Base-by-base conservation (phyloP, 352 stramenopile genomes). In the Pythium apleroticum region DNA sequence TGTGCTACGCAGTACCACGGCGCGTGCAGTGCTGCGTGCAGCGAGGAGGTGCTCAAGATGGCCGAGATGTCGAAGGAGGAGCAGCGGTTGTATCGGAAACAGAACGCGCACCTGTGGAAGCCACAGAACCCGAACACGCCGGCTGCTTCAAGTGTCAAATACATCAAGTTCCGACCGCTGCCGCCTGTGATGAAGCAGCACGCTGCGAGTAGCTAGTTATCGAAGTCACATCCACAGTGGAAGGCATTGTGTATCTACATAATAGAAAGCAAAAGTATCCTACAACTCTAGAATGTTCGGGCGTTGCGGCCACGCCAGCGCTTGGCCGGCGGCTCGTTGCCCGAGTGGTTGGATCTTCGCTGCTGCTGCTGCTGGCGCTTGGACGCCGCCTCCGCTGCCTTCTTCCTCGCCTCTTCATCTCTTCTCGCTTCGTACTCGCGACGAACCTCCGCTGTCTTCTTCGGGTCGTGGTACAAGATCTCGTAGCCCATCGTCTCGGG, bases 401-500 rank as follows among this genome's bases (percentile, higher is more conserved):
- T 89, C 63, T 88, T 89, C n/a, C 58, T 68, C 8, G 68, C 45
- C 53, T 91, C 80, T 48, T 89, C 80, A 48, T 86, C 74, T 46
- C 81, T 73, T 17, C 84, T 76, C 19, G 73, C 73, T 66, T 90
- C 82, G 63, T 91, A 91, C 56, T 81, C 77, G 14, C 80, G 69
- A 4, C 79, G 72, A 45, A 89, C 78, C 37, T 78, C 80, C 1
- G 75, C 77, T 3, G 83, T 93, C 53, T 90, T 89, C 56, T 82
- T 73, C 14, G 83, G 80, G 54, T 92, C 82, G 59, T 92, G 81
- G 43, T 86, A 71, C 39, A 91, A 56, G 30, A 94, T 76, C 6
- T 88, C 79, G 65, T 84, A 94, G 25, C 86, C 86, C 57, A 94
- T 90, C 27, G 39, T 70, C 27, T 70, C 48, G 2, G 86, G 86